These are phyloP conservation scores for Malassezia vespertilionis DNA, from an alignment of 1,284 basidiomycete genomes.

Conservation along the genomic window DNA sequence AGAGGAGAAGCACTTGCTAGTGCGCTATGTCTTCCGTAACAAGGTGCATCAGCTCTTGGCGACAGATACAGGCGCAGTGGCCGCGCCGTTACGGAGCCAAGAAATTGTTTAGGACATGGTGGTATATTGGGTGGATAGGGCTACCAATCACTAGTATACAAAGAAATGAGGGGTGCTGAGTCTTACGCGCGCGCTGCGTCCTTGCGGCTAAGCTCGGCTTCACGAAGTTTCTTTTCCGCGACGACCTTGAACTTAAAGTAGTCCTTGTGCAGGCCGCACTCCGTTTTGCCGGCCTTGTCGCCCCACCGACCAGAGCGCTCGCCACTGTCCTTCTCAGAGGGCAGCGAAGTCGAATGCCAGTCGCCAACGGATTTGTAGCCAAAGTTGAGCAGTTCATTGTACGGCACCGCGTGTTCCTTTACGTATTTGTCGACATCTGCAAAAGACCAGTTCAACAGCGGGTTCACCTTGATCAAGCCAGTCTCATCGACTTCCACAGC, in stretches of 20 bases:
- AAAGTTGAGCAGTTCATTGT: slow-evolving; percentile 74
- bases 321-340: slow-evolving; percentile 54
- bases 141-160: too few relatives aligned
- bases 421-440: slow-evolving; percentile 75
- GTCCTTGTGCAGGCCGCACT: slow-evolving; percentile 73
- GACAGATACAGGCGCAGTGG: slow-evolving; percentile 60
- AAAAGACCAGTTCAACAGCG: slow-evolving; percentile 82
- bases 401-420: slow-evolving; percentile 70
- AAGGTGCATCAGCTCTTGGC: slow-evolving; percentile 64
- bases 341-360: slow-evolving; percentile 77
- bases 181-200: slow-evolving; percentile 20
- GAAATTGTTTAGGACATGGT: not conserved
- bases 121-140: too few relatives aligned
- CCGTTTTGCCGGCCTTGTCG: slow-evolving; percentile 72
- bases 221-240: slow-evolving; percentile 38
- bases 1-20: slow-evolving; percentile 57
- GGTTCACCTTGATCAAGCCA: slow-evolving; percentile 88
- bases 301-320: slow-evolving; percentile 89
- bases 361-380: slow-evolving; percentile 93
- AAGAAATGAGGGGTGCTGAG: not conserved
- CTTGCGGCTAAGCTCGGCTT: slow-evolving; percentile 34
- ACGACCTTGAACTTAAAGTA: slow-evolving; percentile 43
- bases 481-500: slow-evolving; percentile 85
- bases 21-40: slow-evolving; percentile 66
- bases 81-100: slow-evolving; percentile 57